Conservation (phyloP, 805 yeast species). For the Babjeviella inositovora region DNA sequence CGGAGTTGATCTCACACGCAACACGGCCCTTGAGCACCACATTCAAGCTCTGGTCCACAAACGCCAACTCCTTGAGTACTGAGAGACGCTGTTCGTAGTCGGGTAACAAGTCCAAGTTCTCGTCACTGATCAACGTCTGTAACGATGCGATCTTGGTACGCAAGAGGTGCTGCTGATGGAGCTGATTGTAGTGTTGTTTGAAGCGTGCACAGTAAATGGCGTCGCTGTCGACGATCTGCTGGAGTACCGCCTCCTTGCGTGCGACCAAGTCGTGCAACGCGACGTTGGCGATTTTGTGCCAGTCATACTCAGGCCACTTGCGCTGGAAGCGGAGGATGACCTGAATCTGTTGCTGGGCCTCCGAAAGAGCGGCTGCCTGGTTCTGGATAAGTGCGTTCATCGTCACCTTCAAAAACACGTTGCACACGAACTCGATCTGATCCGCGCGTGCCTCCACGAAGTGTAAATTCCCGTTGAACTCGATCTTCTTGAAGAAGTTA, state of each 20-base stretch:
- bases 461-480: conserved; percentile 2
- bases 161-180: conserved; percentile 27
- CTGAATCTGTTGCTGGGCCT: conserved; percentile 16
- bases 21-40: conserved; percentile 83
- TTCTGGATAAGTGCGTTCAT: conserved; percentile 18
- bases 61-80: conserved; percentile 66
- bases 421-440: conserved; percentile 25
- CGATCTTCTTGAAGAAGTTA: conserved; percentile 17
- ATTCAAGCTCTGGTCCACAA: conserved; percentile 61
- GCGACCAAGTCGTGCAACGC: conserved; percentile 16
- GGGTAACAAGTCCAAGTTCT: conserved; percentile 78
- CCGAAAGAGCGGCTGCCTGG: conserved; percentile 14
- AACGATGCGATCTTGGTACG: conserved; percentile 34
- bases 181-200: conserved; percentile 21
- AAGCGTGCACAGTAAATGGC: conserved; percentile 23
- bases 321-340: conserved; percentile 17
- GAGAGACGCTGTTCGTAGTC: conserved; percentile 82
- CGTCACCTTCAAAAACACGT: conserved; percentile 14
- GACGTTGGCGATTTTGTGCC: conserved; percentile 15
- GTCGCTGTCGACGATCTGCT: conserved; percentile 10
- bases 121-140: conserved; percentile 60
- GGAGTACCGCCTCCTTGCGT: conserved; percentile 16
- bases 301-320: conserved; percentile 25
- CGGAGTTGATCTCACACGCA: conserved; percentile 83
- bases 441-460: conserved; percentile 19